Evolutionary conservation across 2,329 filamentous ascomycete genomes (phyloP), one percentile per base, ranked within the genome.

Genomic region (Fusarium verticillioides): DNA sequence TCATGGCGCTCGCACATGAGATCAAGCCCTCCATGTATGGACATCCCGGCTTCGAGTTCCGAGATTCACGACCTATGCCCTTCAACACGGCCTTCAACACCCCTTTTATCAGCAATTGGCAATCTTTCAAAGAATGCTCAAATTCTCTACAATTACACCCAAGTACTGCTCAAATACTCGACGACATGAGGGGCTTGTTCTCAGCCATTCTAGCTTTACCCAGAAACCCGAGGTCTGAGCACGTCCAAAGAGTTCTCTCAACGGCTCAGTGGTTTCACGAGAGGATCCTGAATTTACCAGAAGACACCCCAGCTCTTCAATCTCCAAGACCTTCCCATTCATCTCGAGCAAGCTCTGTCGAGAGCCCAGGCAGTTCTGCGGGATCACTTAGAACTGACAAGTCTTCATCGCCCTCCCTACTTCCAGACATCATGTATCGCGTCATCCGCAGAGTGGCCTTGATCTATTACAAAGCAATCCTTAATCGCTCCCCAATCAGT

Each of bases 151-250:
- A 81, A n/a, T 78, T 89, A n/a, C 84, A 87, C 57, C 79, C 81
- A 2, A 79, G 81, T 57, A 86, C 85, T 2, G 85, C 86, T 9
- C 81, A 83, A 19, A 85, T 89, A 58, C 83, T 89, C 6, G 87
- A 89, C 60, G 84, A 87, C 54, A 84, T 88, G 78, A 83, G 87
- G 9, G 83, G 84, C 28, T 78, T 89, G 3, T 80, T 87, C n/a
- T 76, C 81, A 15, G 77, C 83, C 6, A 83, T 87, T 0, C 69
- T 86, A 9, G 77, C 80, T 2, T 77, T 87, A n/a, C 82, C 85
- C 0, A 65, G 74, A 4, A 50, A 78, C 1, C 75, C 84, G 6
- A 79, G 81, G 1, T 37, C 71, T 0, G 81, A 82, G 30, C 81
- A 85, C 36, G 74, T 84, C 6, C 76, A 82, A 19, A 82, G 83